phyloP scores from a whole-genome alignment of 139 green algal species.

The Marvania coccoides region DNA sequence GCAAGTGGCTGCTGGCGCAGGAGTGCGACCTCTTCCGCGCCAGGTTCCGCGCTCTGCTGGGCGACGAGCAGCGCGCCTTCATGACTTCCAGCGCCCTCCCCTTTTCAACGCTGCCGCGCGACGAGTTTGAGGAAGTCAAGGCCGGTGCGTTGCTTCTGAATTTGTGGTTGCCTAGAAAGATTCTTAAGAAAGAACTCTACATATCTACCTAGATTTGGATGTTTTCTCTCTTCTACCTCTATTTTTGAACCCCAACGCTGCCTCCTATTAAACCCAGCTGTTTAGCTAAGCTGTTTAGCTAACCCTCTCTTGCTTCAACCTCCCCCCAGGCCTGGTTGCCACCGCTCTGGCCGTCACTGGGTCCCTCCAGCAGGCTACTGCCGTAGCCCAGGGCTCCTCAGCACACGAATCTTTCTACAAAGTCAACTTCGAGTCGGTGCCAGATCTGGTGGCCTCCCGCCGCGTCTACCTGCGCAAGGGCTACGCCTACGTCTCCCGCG shows the following conservation, averaged over 20 bases:
- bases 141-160: too few species aligned
- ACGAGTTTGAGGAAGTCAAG: constrained; percentile 41
- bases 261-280: too few species aligned
- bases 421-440: constrained; percentile 78
- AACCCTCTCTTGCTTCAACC: too few species aligned
- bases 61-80: constrained; percentile 46
- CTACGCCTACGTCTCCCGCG: constrained; percentile 64
- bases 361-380: constrained; percentile 4
- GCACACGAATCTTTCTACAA: constrained; percentile 49
- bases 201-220: too few species aligned
- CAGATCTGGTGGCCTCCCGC: constrained; percentile 73
- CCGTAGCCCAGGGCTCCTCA: not conserved
- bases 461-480: constrained; percentile 63
- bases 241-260: too few species aligned
- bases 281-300: too few species aligned
- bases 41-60: constrained; percentile 26
- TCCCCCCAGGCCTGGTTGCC: constrained; percentile 32
- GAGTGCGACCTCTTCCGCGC: constrained; percentile 73
- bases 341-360: not conserved
- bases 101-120: constrained; percentile 35
- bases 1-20: constrained; percentile 82
- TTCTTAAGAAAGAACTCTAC: too few species aligned
- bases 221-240: too few species aligned
- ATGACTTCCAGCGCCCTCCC: constrained; percentile 47
- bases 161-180: too few species aligned